Evolutionary conservation across 345 rosid genomes (phyloP).

Genomic region (Lepidium aucheri): DNA sequence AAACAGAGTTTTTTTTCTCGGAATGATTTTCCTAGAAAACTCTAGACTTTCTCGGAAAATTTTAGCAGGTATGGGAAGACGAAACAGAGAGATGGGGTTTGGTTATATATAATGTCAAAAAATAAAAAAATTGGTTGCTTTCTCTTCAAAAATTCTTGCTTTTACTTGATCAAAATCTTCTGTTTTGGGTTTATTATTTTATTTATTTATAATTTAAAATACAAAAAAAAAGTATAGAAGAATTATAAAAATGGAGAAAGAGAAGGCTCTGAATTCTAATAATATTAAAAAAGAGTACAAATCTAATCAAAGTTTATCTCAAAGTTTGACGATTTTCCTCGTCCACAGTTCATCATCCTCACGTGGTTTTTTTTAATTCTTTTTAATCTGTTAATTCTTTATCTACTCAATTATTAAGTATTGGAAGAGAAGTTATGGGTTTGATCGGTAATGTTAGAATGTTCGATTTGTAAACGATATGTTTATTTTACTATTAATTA

Average conservation of each 20-base stretch:
- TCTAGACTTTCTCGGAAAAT: constrained; percentile 1
- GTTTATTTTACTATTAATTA: too few species aligned
- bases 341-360: constrained; percentile 8
- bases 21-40: background rate
- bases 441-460: too few species aligned
- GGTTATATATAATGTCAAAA: background rate
- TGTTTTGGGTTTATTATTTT: constrained; percentile 5
- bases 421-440: too few species aligned
- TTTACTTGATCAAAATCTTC: constrained; percentile 22
- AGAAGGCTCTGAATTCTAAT: constrained; percentile 10
- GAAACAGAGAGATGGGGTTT: background rate
- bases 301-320: constrained; percentile 18
- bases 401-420: background rate
- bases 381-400: background rate
- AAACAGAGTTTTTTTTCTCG: background rate
- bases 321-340: constrained; percentile 26
- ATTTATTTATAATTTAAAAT: background rate
- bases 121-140: constrained; percentile 10
- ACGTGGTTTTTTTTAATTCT: background rate
- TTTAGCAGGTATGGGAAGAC: background rate
- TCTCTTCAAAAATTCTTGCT: constrained; percentile 16
- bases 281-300: background rate
- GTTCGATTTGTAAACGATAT: too few species aligned
- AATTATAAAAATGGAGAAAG: background rate
- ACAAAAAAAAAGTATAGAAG: background rate